phyloP scores from a whole-genome alignment of 2,329 filamentous ascomycete species.

The Talaromyces sp. region DNA sequence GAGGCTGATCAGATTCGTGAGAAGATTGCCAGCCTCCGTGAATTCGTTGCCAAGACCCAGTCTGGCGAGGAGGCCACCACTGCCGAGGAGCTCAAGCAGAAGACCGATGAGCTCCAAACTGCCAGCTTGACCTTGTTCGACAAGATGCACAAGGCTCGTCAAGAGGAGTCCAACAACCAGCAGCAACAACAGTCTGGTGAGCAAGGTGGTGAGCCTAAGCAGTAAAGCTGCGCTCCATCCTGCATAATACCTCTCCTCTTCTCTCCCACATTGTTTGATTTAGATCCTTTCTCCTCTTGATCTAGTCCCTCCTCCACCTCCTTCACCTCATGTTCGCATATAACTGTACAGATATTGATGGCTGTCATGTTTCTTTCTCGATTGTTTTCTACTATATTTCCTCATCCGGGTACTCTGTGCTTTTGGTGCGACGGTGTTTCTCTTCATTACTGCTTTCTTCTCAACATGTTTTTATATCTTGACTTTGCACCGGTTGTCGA shows the following conservation, averaged over 20 bases:
- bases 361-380: slow-evolving; percentile 15
- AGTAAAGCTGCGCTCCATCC: slow-evolving; percentile 33
- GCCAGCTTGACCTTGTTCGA: slow-evolving; percentile 95
- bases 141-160: slow-evolving; percentile 98
- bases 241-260: neutral
- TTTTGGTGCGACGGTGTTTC: slow-evolving; percentile 19
- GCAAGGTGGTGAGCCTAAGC: slow-evolving; percentile 67
- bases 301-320: slow-evolving; percentile 26
- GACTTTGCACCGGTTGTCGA: slow-evolving; percentile 14
- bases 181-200: slow-evolving; percentile 49
- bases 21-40: slow-evolving; percentile 82
- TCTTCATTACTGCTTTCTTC: slow-evolving; percentile 7
- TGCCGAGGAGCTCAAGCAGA: slow-evolving; percentile 92
- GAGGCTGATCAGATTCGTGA: slow-evolving; percentile 91
- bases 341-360: slow-evolving; percentile 20
- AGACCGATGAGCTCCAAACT: slow-evolving; percentile 96
- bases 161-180: slow-evolving; percentile 53
- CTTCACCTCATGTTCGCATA: slow-evolving; percentile 21
- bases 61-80: slow-evolving; percentile 82
- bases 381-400: slow-evolving; percentile 17
- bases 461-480: slow-evolving; percentile 17
- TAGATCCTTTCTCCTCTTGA: slow-evolving; percentile 14
- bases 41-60: slow-evolving; percentile 92
- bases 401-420: slow-evolving; percentile 3
- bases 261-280: slow-evolving; percentile 16